Base-by-base conservation (phyloP, 106 monocot species). In the Platanthera guangdongensis region DNA sequence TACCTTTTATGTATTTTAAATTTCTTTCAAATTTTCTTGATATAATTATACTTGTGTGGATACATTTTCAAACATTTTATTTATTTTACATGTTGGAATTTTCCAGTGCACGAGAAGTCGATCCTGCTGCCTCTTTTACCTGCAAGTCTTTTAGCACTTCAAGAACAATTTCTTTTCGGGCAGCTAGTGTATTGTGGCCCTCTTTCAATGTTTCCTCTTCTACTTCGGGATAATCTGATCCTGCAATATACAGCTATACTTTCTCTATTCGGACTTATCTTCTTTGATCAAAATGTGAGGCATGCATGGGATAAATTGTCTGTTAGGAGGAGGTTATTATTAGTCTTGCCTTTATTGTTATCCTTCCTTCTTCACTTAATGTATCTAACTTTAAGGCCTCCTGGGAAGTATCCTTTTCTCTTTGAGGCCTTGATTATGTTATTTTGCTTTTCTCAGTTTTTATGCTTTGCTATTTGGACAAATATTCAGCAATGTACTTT, bases 361-460 rank as follows among this genome's bases (percentile, higher is more conserved):
- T 90, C 86, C 19, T 19, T 88, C 60, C 57, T 76, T 5, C 82
- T 99, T 47, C 85, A 92, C 79, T 50, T 88, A 14, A 52, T 85
- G 11, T 92, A 92, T 78, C 55, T 94, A 50, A 64, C 45, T 18
- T 10, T 86, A 52, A 73, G 81, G 63, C 94, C 92, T 79, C 99
- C 88, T 52, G 65, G 72, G 73, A 94, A 74, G 81, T 99, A 94
- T 76, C 94, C 99, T 60, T 99, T 88, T 77, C 88, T 99, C 46
- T 92, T 94, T 83, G 94, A 99, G 79, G 94, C 99, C n/a, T 46
- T 99, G 76, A 99, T 94, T 47, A 90, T 94, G 94, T 72, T 80
- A 47, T 82, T 90, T 76, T 94, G 91, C 76, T 99, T 94, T 77
- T 92, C 88, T n/a, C 94, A 94, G 82, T 99, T 99, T 90, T 74